A percentile compares a stretch with the other conserved stretches of the same genome.
These are phyloP conservation scores for Ilyonectria robusta DNA, from an alignment of 2,329 filamentous ascomycete genomes.

Conservation along the genomic window DNA sequence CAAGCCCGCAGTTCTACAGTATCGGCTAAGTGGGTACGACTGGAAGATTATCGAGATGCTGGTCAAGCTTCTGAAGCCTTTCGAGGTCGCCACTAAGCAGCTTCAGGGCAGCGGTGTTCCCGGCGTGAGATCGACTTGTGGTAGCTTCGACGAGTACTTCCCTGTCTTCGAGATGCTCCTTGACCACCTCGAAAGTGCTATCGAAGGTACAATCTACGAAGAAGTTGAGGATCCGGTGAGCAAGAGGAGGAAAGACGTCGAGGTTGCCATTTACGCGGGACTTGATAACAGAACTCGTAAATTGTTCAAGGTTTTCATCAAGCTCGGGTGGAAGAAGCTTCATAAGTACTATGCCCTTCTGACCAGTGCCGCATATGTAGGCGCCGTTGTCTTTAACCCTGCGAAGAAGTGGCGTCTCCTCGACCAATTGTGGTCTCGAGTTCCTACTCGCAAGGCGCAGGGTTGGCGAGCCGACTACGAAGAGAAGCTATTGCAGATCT, in stretches of 20 bases:
- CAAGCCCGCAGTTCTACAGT: slow-evolving; percentile 1
- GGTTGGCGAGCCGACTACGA: neutral
- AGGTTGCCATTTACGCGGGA: slow-evolving; percentile 10
- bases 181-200: slow-evolving; percentile 6
- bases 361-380: neutral
- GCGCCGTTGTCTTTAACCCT: slow-evolving; percentile 6
- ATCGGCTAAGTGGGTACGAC: slow-evolving; percentile 5
- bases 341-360: neutral
- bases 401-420: slow-evolving; percentile 12
- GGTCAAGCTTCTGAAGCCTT: slow-evolving; percentile 6
- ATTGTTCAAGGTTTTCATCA: slow-evolving; percentile 6
- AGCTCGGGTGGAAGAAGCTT: slow-evolving; percentile 15
- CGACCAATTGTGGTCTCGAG: slow-evolving; percentile 10
- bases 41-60: slow-evolving; percentile 4
- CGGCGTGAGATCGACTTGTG: too few relatives aligned
- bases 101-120: too few relatives aligned
- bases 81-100: neutral
- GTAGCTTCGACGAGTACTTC: too few relatives aligned
- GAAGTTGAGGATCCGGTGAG: slow-evolving; percentile 8
- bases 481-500: slow-evolving; percentile 8
- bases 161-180: slow-evolving; percentile 11
- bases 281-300: slow-evolving; percentile 7
- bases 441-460: neutral
- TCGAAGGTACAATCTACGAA: slow-evolving; percentile 4
- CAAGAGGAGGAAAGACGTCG: slow-evolving; percentile 1